Percentiles rank a stretch among this genome's conserved stretches.
phyloP scores from a whole-genome alignment of 495 filamentous ascomycete species.

The Penicillium verhagenii region DNA sequence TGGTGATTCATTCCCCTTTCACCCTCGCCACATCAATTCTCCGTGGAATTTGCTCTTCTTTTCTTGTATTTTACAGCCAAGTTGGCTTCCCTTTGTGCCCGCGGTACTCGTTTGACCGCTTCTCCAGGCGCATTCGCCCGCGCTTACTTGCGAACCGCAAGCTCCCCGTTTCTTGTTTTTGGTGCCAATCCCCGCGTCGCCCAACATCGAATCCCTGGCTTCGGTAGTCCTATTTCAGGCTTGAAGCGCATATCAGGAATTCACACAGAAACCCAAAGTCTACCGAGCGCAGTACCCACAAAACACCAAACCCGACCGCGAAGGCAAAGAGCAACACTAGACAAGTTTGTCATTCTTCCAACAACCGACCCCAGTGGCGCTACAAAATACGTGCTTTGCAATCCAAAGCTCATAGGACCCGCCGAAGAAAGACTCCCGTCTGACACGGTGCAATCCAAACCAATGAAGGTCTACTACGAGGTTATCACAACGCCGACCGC shows the following conservation, averaged over 20 bases:
- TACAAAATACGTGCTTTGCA: slow-evolving; percentile 28
- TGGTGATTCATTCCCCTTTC: background rate
- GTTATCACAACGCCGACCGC: slow-evolving; percentile 81
- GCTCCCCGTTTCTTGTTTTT: slow-evolving; percentile 6
- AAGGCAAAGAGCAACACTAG: background rate
- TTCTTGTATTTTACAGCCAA: slow-evolving; percentile 23
- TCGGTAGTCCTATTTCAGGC: background rate
- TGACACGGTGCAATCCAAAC: slow-evolving; percentile 4
- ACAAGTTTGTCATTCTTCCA: slow-evolving; percentile 13
- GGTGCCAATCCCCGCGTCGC: slow-evolving; percentile 1
- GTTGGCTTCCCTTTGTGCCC: slow-evolving; percentile 42
- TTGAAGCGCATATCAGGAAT: background rate
- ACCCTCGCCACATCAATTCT: background rate
- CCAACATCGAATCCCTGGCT: background rate
- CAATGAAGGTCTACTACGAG: slow-evolving; percentile 71
- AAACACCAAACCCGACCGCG: background rate
- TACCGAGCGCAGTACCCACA: background rate
- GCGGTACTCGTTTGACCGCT: slow-evolving; percentile 33
- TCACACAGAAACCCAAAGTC: background rate
- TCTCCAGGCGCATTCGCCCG: slow-evolving; percentile 28
- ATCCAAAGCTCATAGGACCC: slow-evolving; percentile 14
- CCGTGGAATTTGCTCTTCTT: background rate
- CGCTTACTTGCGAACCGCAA: slow-evolving; percentile 6
- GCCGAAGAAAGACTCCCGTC: slow-evolving; percentile 2
- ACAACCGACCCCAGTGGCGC: background rate